Evolutionary conservation across 164 flowering plant genomes (phyloP).

Genomic region (Nymphaea thermarum): DNA sequence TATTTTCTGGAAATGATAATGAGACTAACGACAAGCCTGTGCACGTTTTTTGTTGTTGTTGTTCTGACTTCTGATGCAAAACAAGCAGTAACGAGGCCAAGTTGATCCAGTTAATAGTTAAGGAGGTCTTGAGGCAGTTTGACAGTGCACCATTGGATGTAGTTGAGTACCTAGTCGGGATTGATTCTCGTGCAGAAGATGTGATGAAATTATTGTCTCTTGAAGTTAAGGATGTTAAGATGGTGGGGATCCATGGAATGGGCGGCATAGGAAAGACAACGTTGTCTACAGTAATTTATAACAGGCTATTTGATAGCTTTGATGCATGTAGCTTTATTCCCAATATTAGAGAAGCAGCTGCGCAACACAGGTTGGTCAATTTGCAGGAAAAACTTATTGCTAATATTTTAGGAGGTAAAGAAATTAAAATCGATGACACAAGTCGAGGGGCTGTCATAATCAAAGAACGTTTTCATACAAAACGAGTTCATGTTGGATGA

Average conservation of each 20-base stretch:
- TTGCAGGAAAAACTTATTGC: neutral
- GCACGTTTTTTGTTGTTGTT: too few relatives aligned
- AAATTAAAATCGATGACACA: neutral
- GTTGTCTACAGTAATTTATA: constrained; percentile 10
- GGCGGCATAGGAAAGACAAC: constrained; percentile 25
- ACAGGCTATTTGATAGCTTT: constrained; percentile 1
- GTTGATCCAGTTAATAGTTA: neutral
- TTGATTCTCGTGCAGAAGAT: neutral
- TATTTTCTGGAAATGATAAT: too few relatives aligned
- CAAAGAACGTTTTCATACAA: neutral
- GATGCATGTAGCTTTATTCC: constrained; percentile 1
- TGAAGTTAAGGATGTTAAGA: constrained; percentile 1
- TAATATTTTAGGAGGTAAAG: neutral
- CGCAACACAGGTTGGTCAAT: neutral
- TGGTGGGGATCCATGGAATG: constrained; percentile 16
- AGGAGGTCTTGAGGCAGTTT: neutral
- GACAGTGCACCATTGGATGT: neutral
- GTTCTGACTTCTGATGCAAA: neutral
- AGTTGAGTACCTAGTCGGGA: constrained; percentile 1
- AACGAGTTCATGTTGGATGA: constrained; percentile 18
- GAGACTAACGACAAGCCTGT: too few relatives aligned
- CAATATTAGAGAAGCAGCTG: neutral
- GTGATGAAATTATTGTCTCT: neutral
- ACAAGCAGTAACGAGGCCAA: neutral
- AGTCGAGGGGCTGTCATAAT: neutral